A percentile compares a stretch with the other conserved stretches of the same genome.
These are phyloP conservation scores for Rhodotorula sp. DNA, from an alignment of 1,284 basidiomycete species.

Conservation along the genomic window DNA sequence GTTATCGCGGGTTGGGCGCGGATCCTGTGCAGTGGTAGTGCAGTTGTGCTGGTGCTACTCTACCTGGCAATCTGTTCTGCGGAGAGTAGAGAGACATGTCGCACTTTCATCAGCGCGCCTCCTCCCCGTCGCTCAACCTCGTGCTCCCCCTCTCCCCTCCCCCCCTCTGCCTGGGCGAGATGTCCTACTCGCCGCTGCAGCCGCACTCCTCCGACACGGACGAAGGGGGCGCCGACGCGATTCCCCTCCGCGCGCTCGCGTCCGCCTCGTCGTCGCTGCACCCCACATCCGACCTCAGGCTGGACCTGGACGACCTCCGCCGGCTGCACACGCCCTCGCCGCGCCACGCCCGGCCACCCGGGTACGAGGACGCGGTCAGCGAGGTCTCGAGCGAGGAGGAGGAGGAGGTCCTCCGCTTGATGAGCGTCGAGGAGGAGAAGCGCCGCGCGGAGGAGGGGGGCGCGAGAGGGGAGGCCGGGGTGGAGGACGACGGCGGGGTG, in stretches of 20 bases:
- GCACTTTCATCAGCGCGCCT: background rate
- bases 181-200: conserved; percentile 2
- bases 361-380: background rate
- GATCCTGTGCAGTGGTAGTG: background rate
- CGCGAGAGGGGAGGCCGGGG: too few species aligned
- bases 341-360: background rate
- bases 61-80: background rate
- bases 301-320: background rate
- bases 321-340: background rate
- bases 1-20: background rate
- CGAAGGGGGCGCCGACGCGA: too few species aligned
- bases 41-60: background rate
- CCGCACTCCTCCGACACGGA: background rate
- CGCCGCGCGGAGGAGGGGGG: background rate
- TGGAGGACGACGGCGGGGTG: background rate
- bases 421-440: background rate
- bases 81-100: background rate
- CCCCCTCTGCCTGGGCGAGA: background rate
- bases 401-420: background rate
- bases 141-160: background rate
- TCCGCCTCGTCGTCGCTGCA: background rate
- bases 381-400: background rate
- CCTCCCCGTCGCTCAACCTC: background rate
- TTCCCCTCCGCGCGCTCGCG: background rate
- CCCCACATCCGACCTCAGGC: background rate